Conservation (phyloP, 148 eudicot genomes). For the Camellia lanceoleosa region DNA sequence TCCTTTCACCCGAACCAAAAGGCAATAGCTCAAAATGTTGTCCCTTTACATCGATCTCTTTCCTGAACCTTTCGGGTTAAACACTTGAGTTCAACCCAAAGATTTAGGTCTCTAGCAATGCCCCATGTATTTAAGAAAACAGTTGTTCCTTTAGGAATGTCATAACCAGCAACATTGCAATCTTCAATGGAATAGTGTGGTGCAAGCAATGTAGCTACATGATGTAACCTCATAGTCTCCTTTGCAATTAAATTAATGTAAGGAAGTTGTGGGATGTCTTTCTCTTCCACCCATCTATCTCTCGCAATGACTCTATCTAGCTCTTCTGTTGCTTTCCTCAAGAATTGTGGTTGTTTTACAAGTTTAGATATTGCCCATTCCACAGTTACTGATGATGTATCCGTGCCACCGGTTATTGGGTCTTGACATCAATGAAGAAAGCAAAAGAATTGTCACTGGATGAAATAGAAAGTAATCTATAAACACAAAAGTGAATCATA, state of each 20-base stretch:
- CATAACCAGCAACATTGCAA: not conserved
- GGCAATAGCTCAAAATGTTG: slow-evolving; percentile 10
- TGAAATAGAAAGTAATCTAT: not conserved
- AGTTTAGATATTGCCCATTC: slow-evolving; percentile 11
- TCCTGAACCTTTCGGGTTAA: slow-evolving; percentile 7
- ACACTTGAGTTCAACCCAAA: not conserved
- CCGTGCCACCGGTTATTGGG: not conserved
- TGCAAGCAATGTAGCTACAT: not conserved
- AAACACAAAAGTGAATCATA: too few species aligned
- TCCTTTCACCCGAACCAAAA: slow-evolving; percentile 11
- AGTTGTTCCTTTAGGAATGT: slow-evolving; percentile 3
- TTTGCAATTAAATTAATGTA: not conserved
- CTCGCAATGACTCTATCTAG: slow-evolving; percentile 2
- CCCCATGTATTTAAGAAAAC: not conserved
- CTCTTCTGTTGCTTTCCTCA: not conserved
- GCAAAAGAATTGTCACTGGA: not conserved
- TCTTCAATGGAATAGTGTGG: not conserved
- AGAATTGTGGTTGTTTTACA: not conserved
- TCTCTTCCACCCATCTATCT: slow-evolving; percentile 10
- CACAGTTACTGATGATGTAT: not conserved
- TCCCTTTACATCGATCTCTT: not conserved
- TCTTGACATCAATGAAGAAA: not conserved
- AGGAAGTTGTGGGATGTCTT: not conserved
- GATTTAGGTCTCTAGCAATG: not conserved
- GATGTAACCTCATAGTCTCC: slow-evolving; percentile 6